Conservation (phyloP, 495 filamentous ascomycete species). For the Astrothelium macrocarpum region DNA sequence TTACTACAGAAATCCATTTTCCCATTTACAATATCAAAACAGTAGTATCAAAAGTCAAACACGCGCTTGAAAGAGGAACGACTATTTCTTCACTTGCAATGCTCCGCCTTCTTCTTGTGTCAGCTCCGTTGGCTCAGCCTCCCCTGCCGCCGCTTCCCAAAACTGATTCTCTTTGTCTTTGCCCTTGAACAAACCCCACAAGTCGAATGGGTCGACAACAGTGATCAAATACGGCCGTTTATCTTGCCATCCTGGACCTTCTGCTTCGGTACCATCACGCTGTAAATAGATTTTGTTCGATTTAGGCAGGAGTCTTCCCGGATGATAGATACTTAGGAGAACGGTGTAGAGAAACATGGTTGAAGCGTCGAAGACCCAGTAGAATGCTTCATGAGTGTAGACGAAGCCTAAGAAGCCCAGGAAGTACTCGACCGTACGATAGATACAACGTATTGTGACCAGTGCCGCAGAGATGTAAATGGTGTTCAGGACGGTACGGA, state of each 20-base stretch:
- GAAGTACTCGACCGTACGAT: constrained; percentile 29
- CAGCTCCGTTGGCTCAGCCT: not conserved
- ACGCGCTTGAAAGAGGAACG: too few species aligned
- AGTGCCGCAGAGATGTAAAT: constrained; percentile 26
- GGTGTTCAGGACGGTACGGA: constrained; percentile 44
- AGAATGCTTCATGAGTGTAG: constrained; percentile 27
- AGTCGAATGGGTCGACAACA: constrained; percentile 28
- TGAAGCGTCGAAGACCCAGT: constrained; percentile 34
- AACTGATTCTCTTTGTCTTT: constrained; percentile 25
- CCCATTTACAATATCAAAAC: too few species aligned
- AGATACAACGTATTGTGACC: constrained; percentile 30
- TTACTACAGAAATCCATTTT: too few species aligned
- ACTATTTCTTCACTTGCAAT: not conserved
- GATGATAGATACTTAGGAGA: constrained; percentile 28
- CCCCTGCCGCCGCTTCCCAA: constrained; percentile 22
- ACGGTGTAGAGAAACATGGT: constrained; percentile 31
- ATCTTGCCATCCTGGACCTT: constrained; percentile 30
- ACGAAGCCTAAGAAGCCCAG: constrained; percentile 19
- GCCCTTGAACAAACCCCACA: constrained; percentile 24
- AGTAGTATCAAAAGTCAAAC: too few species aligned
- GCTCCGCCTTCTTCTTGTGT: not conserved
- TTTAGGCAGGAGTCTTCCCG: constrained; percentile 23
- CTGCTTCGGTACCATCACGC: constrained; percentile 27
- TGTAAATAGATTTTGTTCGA: constrained; percentile 24
- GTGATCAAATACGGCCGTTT: constrained; percentile 21